phyloP scores from a whole-genome alignment of 1,284 basidiomycete species.

The Rhodotorula sp. region DNA sequence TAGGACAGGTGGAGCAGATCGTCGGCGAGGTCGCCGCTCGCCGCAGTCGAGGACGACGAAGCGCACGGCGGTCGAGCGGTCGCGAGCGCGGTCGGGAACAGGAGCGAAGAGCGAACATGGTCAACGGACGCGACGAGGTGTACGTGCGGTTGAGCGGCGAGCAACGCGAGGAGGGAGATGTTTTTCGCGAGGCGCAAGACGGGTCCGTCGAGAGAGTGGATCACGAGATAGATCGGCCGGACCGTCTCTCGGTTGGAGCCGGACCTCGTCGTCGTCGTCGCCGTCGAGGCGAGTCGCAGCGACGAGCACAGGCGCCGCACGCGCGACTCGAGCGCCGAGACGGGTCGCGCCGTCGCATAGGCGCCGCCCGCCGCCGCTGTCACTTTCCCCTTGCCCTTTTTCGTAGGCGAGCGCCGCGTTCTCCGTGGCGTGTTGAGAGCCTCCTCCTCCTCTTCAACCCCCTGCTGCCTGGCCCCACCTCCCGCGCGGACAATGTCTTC shows the following conservation, averaged over 20 bases:
- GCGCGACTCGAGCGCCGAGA: constrained; percentile 42
- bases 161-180: constrained; percentile 63
- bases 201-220: constrained; percentile 83
- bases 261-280: background rate
- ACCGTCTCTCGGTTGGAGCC: background rate
- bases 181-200: constrained; percentile 64
- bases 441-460: background rate
- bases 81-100: constrained; percentile 58
- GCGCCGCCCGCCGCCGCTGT: constrained; percentile 46
- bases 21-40: constrained; percentile 58
- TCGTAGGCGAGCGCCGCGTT: background rate
- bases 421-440: background rate
- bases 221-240: constrained; percentile 65
- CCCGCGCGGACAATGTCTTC: constrained; percentile 49
- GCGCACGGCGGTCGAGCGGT: constrained; percentile 41
- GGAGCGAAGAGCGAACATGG: constrained; percentile 73
- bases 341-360: constrained; percentile 9
- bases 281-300: constrained; percentile 10
- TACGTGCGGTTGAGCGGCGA: constrained; percentile 69
- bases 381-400: constrained; percentile 21
- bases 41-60: background rate
- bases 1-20: constrained; percentile 48
- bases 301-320: constrained; percentile 28
- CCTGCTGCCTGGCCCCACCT: background rate
- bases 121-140: constrained; percentile 81